Percentiles rank a stretch among this genome's conserved stretches.
These are phyloP conservation scores for Monosporozyma unispora DNA, from an alignment of 805 yeast species.

Conservation along the genomic window DNA sequence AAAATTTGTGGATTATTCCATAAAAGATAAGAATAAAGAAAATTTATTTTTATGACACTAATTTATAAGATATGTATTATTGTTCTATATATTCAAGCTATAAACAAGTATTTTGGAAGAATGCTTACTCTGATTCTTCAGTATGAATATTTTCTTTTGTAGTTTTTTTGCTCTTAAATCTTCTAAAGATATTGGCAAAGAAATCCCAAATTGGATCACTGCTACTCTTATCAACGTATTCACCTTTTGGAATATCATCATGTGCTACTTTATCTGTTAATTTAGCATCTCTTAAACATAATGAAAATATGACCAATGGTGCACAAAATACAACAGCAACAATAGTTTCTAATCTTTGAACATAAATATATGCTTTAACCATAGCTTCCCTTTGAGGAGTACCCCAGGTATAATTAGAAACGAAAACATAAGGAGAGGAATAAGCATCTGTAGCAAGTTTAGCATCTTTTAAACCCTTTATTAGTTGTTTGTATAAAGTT, in stretches of 20 bases:
- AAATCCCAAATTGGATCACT: constrained; percentile 18
- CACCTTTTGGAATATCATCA: constrained; percentile 22
- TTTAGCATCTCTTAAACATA: constrained; percentile 22
- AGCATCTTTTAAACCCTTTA: constrained; percentile 29
- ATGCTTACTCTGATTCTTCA: background rate
- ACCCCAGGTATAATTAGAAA: constrained; percentile 47
- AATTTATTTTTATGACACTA: background rate
- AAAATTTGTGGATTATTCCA: background rate
- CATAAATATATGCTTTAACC: constrained; percentile 48
- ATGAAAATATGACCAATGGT: constrained; percentile 19
- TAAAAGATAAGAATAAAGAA: background rate
- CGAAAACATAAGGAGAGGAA: constrained; percentile 44
- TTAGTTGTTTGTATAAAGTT: constrained; percentile 38
- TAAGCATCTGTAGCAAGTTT: constrained; percentile 41
- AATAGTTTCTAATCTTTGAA: constrained; percentile 50
- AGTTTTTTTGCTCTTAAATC: background rate
- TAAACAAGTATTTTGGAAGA: background rate
- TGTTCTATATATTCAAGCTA: background rate
- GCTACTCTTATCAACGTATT: constrained; percentile 12
- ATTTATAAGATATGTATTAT: background rate
- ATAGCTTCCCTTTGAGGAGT: constrained; percentile 50
- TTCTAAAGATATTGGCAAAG: background rate
- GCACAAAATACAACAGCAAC: constrained; percentile 28
- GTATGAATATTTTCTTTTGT: background rate
- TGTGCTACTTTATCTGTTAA: constrained; percentile 22